Conservation (phyloP, 1,284 basidiomycete genomes). For the Megacollybia platyphylla region DNA sequence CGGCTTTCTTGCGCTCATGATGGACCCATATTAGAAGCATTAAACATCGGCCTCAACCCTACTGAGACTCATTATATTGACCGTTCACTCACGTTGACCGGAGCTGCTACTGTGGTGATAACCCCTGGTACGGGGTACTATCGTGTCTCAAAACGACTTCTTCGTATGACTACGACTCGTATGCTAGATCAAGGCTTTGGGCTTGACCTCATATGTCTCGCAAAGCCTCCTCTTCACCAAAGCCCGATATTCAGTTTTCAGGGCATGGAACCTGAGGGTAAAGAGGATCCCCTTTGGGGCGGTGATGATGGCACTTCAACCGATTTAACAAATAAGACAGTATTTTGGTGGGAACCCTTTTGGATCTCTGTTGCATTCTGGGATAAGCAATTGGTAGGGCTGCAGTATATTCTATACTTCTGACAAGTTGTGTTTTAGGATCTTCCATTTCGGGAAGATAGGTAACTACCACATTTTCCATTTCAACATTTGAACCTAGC, state of each 20-base stretch:
- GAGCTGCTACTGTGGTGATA: constrained; percentile 74
- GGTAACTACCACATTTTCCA: constrained; percentile 25
- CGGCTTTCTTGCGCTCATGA: constrained; percentile 83
- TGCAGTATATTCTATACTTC: background rate
- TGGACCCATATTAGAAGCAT: constrained; percentile 87
- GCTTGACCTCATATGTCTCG: constrained; percentile 81
- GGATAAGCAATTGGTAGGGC: constrained; percentile 56
- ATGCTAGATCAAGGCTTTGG: constrained; percentile 92
- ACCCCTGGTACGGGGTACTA: constrained; percentile 95
- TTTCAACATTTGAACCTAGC: constrained; percentile 3
- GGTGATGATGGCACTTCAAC: constrained; percentile 38
- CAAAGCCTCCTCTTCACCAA: constrained; percentile 88
- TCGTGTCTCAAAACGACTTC: constrained; percentile 80
- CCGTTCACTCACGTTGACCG: constrained; percentile 89
- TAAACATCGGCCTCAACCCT: constrained; percentile 89
- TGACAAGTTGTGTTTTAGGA: constrained; percentile 21
- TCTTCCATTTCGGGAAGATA: constrained; percentile 76
- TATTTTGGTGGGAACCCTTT: constrained; percentile 81
- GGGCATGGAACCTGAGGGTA: constrained; percentile 35
- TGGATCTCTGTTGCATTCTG: constrained; percentile 75
- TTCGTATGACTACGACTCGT: constrained; percentile 90
- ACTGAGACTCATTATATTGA: constrained; percentile 95
- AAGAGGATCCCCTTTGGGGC: constrained; percentile 72
- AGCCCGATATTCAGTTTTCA: constrained; percentile 82
- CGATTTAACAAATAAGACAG: constrained; percentile 24